These are phyloP conservation scores for Penicillium atrosanguineum DNA, from an alignment of 495 filamentous ascomycete species.

Conservation along the genomic window DNA sequence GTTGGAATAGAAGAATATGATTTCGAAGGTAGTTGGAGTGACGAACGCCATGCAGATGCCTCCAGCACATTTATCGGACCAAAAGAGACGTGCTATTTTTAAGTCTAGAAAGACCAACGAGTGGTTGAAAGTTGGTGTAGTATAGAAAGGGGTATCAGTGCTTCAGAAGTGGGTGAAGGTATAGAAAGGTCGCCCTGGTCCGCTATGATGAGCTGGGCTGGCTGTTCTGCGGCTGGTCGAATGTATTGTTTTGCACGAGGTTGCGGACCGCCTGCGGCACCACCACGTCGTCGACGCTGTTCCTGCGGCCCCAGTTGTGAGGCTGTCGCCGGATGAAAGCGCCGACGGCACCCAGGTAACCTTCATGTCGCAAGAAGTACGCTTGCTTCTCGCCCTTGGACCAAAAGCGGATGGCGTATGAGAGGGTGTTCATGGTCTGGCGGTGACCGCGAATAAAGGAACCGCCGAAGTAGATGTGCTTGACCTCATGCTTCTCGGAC, in stretches of 20 bases:
- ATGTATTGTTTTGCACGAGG: constrained; percentile 16
- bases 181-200: neutral
- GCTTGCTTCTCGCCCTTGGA: constrained; percentile 90
- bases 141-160: constrained; percentile 7
- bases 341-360: constrained; percentile 93
- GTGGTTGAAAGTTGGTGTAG: neutral
- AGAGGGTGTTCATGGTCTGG: constrained; percentile 95
- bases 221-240: constrained; percentile 17
- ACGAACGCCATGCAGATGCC: neutral
- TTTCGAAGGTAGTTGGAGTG: neutral
- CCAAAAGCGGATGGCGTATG: constrained; percentile 97
- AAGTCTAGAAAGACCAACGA: neutral
- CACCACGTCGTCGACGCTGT: constrained; percentile 58
- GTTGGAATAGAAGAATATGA: neutral
- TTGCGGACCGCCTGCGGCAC: constrained; percentile 32
- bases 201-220: constrained; percentile 12
- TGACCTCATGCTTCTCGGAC: constrained; percentile 84
- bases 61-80: neutral
- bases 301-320: constrained; percentile 84
- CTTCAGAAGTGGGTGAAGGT: neutral
- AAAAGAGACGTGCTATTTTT: neutral
- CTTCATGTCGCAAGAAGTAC: constrained; percentile 94
- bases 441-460: constrained; percentile 94
- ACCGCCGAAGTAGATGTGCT: constrained; percentile 95
- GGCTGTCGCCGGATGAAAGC: constrained; percentile 92